Conservation (phyloP, 768 basidiomycete genomes). For the Erythrobasidium yunnanense region DNA sequence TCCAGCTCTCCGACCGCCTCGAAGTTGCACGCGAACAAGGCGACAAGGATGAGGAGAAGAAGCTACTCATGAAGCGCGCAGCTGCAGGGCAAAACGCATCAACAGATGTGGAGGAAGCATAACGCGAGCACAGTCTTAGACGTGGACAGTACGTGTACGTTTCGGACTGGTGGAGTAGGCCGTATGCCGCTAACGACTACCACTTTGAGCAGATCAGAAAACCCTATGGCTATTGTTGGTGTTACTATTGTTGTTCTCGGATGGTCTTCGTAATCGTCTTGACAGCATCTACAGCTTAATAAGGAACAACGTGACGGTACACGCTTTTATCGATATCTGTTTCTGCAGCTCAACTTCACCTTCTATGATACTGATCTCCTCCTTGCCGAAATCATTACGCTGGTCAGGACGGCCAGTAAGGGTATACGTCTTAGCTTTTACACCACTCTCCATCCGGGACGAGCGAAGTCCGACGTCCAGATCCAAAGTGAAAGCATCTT, state of each 20-base stretch:
- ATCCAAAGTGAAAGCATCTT: no score
- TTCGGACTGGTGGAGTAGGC: no score
- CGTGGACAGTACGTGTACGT: no score
- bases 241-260: no score
- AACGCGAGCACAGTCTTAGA: background rate
- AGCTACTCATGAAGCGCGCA: conserved; percentile 8
- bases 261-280: no score
- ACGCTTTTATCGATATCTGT: no score
- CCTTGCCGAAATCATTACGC: background rate
- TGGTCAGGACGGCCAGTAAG: background rate
- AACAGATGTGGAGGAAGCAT: conserved; percentile 1
- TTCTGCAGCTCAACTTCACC: no score
- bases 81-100: conserved; percentile 11
- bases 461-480: background rate
- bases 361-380: background rate
- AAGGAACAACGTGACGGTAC: no score
- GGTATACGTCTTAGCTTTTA: background rate
- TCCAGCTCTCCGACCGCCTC: conserved; percentile 14
- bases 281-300: no score
- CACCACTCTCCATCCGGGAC: background rate
- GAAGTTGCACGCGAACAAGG: conserved; percentile 1
- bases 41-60: conserved; percentile 10
- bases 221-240: no score
- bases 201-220: no score
- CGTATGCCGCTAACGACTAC: no score